Evolutionary conservation across 208 protist genomes (phyloP), one percentile per base, ranked within the genome.

Genomic region (Trypanosoma grayi): DNA sequence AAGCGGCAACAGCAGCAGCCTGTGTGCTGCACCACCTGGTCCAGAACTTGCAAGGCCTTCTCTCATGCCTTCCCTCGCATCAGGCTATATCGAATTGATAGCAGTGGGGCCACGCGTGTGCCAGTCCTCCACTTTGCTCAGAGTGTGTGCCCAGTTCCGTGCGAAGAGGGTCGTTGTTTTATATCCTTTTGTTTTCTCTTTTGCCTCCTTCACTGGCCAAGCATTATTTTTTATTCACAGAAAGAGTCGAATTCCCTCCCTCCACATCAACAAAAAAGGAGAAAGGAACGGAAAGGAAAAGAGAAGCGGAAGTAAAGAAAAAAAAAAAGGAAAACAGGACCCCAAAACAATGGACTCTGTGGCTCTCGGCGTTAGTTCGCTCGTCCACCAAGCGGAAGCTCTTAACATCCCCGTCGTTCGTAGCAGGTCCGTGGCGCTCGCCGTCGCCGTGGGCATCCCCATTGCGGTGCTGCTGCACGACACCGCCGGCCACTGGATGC

Each of bases 391-490:
- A 51, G 52, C 90, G 2, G 89, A 95, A 73, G 67, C 87, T 41
- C 28, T 91, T 28, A 70, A 72, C 7, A 48, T 93, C 36, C 83
- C 85, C 2, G 34, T 79, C 22, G 25, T 92, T 33, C 79, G 78
- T 18, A 78, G 77, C 57, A 76, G 66, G 25, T 75, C 64, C n/a
- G 79, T 81, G 58, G 66, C 83, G 45, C 79, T 85, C 53, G 60
- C 81, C 10, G 77, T 86, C 20, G 72, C 66, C 25, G 58, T 90
- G 39, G 86, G 81, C 46, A 77, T 95, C 39, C 85, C 89, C 11
- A 4, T 95, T 44, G 76, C 81, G 10, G 85, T 95, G 30, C 64
- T 95, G 3, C 64, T 79, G 2, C 85, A 95, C 66, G 83, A 93
- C 66, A 89, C 81, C n/a, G 47, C 89, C 2, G 62, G 84, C 22